Evolutionary conservation across 2,329 filamentous ascomycete species (phyloP).

Genomic region (Raffaelea arxii): DNA sequence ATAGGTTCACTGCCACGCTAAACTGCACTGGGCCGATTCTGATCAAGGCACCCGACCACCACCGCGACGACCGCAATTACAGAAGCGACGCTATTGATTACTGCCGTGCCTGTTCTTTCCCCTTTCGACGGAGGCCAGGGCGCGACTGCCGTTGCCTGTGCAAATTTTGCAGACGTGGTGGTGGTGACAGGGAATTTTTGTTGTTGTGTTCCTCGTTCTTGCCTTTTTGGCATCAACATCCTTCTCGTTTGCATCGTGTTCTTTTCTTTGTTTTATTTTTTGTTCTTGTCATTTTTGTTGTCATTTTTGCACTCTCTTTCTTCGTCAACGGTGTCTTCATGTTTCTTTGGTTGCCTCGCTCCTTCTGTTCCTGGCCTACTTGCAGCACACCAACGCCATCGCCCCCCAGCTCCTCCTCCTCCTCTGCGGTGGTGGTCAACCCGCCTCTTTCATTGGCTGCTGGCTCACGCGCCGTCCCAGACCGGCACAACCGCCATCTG

Average conservation of each 20-base stretch:
- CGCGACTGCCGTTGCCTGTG: no score
- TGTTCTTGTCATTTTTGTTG: not conserved
- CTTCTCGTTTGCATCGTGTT: no score
- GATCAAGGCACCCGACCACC: no score
- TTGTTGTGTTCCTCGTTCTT: no score
- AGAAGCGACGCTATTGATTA: no score
- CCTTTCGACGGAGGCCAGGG: no score
- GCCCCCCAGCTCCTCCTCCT: not conserved
- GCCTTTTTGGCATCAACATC: no score
- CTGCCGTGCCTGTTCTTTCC: no score
- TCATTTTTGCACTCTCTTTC: not conserved
- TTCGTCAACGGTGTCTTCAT: not conserved
- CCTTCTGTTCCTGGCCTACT: not conserved
- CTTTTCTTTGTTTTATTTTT: not conserved
- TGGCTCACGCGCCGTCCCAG: not conserved
- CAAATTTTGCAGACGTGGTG: no score
- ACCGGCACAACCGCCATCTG: constrained; percentile 3
- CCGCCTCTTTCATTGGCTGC: constrained; percentile 9
- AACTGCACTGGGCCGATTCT: constrained; percentile 9
- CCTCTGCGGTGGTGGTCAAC: not conserved
- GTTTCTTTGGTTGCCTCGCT: not conserved
- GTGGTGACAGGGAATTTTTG: no score
- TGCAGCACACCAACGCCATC: not conserved
- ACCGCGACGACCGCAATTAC: no score
- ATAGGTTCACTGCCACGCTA: constrained; percentile 8